phyloP scores from a whole-genome alignment of 1,139 yeast genomes.

The Pneumocystis canis region DNA sequence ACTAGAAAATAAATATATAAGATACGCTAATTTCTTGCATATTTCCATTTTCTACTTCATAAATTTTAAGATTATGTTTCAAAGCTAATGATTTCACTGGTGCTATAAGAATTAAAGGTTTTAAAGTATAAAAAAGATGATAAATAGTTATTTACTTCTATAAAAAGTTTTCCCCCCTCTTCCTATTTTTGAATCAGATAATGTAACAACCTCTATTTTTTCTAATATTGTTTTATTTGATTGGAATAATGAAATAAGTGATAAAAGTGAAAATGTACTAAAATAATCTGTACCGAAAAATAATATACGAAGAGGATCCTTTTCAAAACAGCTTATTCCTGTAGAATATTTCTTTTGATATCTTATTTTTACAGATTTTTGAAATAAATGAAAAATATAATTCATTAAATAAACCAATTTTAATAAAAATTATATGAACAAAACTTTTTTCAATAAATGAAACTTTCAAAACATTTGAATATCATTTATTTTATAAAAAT shows the following conservation, averaged over 20 bases:
- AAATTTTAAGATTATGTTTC: not conserved
- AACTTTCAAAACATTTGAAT: not conserved
- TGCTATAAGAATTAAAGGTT: not conserved
- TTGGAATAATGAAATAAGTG: not conserved
- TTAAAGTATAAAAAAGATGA: not conserved
- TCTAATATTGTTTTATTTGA: not conserved
- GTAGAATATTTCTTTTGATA: not conserved
- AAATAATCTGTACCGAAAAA: not conserved
- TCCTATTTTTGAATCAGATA: not conserved
- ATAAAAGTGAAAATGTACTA: conserved; percentile 17
- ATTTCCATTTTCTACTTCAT: not conserved
- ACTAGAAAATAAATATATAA: not conserved
- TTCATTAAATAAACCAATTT: not conserved
- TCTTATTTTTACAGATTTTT: not conserved
- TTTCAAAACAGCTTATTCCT: not conserved
- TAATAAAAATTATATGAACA: not conserved
- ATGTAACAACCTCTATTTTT: not conserved
- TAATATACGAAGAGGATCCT: not conserved
- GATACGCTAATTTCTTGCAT: not conserved
- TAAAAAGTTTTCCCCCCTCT: not conserved
- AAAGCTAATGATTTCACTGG: not conserved
- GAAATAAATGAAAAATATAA: not conserved
- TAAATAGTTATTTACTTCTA: not conserved
- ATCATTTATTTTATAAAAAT: not conserved
- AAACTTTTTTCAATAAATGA: not conserved